A percentile compares a stretch with the other conserved stretches of the same genome.
Evolutionary conservation across 768 basidiomycete species (phyloP).

Genomic region (Tylopilus cervinicoccineus): DNA sequence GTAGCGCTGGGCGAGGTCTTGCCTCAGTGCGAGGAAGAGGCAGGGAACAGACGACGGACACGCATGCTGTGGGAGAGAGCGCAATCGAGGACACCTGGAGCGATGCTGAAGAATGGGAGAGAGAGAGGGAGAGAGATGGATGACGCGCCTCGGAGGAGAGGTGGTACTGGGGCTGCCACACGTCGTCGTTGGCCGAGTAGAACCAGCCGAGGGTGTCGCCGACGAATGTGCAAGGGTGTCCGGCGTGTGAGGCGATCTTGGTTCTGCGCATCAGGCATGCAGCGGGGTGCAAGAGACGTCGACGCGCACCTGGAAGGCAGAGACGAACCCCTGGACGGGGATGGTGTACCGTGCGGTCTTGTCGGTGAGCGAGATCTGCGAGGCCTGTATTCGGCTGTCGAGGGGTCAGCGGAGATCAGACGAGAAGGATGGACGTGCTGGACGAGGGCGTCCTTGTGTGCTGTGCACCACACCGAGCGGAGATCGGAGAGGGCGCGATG

Average conservation of each 20-base stretch:
- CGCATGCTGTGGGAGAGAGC: slow-evolving; percentile 42
- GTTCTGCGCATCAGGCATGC: not conserved
- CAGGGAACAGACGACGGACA: slow-evolving; percentile 36
- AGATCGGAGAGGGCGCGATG: slow-evolving; percentile 11
- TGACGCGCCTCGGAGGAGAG: slow-evolving; percentile 28
- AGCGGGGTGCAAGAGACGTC: not conserved
- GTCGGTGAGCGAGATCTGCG: slow-evolving; percentile 39
- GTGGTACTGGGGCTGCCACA: slow-evolving; percentile 43
- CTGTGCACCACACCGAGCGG: slow-evolving; percentile 15
- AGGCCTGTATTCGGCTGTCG: slow-evolving; percentile 39
- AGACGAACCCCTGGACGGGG: slow-evolving; percentile 33
- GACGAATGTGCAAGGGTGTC: slow-evolving; percentile 36
- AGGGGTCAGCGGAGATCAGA: not conserved
- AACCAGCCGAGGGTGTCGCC: slow-evolving; percentile 55
- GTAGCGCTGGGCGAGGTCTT: slow-evolving; percentile 43
- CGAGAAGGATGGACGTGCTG: slow-evolving; percentile 18
- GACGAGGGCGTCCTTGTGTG: slow-evolving; percentile 21
- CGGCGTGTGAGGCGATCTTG: slow-evolving; percentile 35
- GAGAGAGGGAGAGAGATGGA: not conserved
- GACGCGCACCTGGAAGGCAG: slow-evolving; percentile 45
- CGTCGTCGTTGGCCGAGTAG: slow-evolving; percentile 30
- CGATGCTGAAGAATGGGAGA: not conserved
- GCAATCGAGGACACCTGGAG: slow-evolving; percentile 50
- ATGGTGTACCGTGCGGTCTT: slow-evolving; percentile 26
- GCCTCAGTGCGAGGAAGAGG: not conserved